phyloP scores from a whole-genome alignment of 78 protist species.

The Polysphondylium violaceum region DNA sequence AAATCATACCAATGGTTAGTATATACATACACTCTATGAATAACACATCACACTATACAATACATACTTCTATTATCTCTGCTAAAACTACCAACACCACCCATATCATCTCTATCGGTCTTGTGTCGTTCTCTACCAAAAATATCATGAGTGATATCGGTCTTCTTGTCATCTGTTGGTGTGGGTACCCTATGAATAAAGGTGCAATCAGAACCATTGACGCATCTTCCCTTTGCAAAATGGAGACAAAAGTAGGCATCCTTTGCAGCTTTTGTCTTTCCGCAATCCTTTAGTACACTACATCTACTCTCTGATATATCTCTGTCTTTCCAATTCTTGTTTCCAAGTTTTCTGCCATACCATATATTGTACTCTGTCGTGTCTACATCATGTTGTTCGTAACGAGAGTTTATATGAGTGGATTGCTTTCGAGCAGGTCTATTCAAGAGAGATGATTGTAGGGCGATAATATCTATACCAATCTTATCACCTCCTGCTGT shows the following conservation, averaged over 20 bases:
- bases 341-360: constrained; percentile 76
- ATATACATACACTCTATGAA: not conserved
- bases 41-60: not conserved
- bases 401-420: constrained; percentile 48
- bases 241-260: constrained; percentile 62
- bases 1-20: not conserved
- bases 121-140: constrained; percentile 83
- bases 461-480: too few species aligned
- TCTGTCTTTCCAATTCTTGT: constrained; percentile 52
- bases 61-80: constrained; percentile 79
- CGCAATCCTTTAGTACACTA: constrained; percentile 73
- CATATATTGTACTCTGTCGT: constrained; percentile 77
- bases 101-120: constrained; percentile 83
- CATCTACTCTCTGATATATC: constrained; percentile 55
- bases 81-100: constrained; percentile 84
- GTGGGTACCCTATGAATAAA: constrained; percentile 78
- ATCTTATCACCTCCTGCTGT: too few species aligned
- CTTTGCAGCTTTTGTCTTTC: constrained; percentile 70
- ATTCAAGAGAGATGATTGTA: constrained; percentile 36
- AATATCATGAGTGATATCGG: constrained; percentile 65
- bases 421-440: constrained; percentile 74
- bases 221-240: constrained; percentile 68
- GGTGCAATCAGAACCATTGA: constrained; percentile 76
- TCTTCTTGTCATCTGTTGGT: constrained; percentile 65
- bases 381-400: constrained; percentile 73